These are phyloP conservation scores for Talaromyces sp. DNA, from an alignment of 2,329 filamentous ascomycete genomes.

Conservation along the genomic window DNA sequence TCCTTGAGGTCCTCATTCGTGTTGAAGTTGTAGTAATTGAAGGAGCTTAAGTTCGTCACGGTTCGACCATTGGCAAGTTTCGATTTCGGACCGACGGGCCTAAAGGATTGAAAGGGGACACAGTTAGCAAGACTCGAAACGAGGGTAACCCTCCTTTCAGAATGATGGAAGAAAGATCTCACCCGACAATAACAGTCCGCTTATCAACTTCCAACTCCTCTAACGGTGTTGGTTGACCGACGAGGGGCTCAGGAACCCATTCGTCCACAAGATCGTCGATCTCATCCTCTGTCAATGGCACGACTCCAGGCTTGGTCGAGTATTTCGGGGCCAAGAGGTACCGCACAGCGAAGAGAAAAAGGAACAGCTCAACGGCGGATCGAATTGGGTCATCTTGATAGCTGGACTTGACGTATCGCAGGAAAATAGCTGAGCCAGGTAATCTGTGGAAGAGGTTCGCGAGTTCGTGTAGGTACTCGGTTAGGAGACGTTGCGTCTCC, in stretches of 20 bases:
- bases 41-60: slow-evolving; percentile 89
- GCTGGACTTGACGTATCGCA: slow-evolving; percentile 93
- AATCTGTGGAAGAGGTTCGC: slow-evolving; percentile 79
- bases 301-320: slow-evolving; percentile 87
- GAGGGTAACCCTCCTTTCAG: neutral
- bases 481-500: slow-evolving; percentile 57
- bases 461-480: slow-evolving; percentile 58
- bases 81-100: slow-evolving; percentile 84
- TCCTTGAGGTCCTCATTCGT: slow-evolving; percentile 90
- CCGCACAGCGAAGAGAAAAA: slow-evolving; percentile 92
- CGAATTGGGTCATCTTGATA: slow-evolving; percentile 97
- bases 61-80: slow-evolving; percentile 87
- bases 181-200: slow-evolving; percentile 86
- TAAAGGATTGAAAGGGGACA: slow-evolving; percentile 38
- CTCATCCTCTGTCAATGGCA: slow-evolving; percentile 90
- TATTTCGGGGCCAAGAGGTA: slow-evolving; percentile 93
- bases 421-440: slow-evolving; percentile 89
- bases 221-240: slow-evolving; percentile 69
- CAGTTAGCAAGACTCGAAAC: neutral
- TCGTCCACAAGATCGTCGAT: slow-evolving; percentile 97
- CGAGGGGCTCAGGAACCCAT: slow-evolving; percentile 92
- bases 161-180: slow-evolving; percentile 32
- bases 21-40: slow-evolving; percentile 98
- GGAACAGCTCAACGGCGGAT: slow-evolving; percentile 86
- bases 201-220: slow-evolving; percentile 84